Base-by-base conservation (phyloP, 176 grass and related monocot species). In the Zoysia japonica region DNA sequence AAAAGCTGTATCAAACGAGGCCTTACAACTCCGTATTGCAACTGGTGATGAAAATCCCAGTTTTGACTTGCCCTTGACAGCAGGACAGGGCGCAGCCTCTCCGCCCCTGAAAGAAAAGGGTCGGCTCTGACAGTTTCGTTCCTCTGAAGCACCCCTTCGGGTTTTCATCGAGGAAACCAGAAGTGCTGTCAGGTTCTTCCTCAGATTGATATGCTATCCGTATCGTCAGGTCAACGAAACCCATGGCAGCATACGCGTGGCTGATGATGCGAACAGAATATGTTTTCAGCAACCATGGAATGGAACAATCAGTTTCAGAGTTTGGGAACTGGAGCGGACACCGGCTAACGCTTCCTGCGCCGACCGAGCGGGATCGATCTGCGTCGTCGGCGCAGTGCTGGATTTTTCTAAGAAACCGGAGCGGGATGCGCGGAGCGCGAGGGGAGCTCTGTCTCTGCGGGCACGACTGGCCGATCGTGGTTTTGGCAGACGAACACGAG, bases 71-170 rank as follows among this genome's bases (percentile, higher is more conserved):
- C 37, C n/a, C 42, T 40, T 47, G 6, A n/a, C n/a, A 57, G 52
- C 1, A 16, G 9, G n/a, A n/a, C 40, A 44, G n/a, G 7, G 6
- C 66, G 17, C 19, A 37, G 16, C 37, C 17, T 42, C 53, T 78
- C 55, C 11, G n/a, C 9, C 8, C 14, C 74, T 37, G 57, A 68
- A 50, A 72, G 20, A 65, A 9, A 68, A 86, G 12, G 20, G 60
- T 5, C 78, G 60, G 61, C 57, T 65, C 56, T 78, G 55, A 71
- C 37, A 44, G 11, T 12, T 77, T 77, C 19, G 20, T 60, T 60
- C 7, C 7, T 59, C 49, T 59, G 11, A 69, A 59, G 28, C 46
- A 61, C 11, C 66, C 60, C 43, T 40, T 42, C 6, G 14, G 5
- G 11, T 5, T 17, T 41, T 5, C 44, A 4, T 36, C 0, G 20